Percentiles rank a stretch among this genome's conserved stretches.
Conservation (phyloP, 2,329 filamentous ascomycete species). For the Lasiodiplodia sp. region DNA sequence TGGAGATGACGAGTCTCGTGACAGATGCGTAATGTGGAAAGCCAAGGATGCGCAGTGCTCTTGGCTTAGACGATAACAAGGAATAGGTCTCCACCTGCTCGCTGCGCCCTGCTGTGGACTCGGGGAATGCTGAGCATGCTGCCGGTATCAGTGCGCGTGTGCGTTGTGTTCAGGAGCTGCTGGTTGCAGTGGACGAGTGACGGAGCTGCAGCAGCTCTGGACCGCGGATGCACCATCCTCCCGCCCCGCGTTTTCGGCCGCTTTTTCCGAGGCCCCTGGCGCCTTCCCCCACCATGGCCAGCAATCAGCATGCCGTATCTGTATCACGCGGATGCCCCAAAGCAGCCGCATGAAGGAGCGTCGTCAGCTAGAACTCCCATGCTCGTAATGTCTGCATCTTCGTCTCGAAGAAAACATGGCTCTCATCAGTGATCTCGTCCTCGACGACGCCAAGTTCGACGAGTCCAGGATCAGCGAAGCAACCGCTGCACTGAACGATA, state of each 20-base stretch:
- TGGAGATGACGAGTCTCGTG: slow-evolving; percentile 12
- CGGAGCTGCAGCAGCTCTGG: neutral
- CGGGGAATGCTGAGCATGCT: neutral
- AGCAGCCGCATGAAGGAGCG: neutral
- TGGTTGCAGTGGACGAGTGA: slow-evolving; percentile 1
- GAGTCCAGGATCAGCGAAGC: slow-evolving; percentile 1
- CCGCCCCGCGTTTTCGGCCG: slow-evolving; percentile 25
- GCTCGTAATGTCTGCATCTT: neutral
- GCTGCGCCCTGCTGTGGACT: slow-evolving; percentile 3
- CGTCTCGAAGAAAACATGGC: slow-evolving; percentile 10
- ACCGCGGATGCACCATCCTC: neutral
- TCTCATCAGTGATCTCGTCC: slow-evolving; percentile 16
- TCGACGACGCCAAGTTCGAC: slow-evolving; percentile 27
- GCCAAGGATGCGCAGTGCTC: slow-evolving; percentile 25
- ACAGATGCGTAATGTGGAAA: slow-evolving; percentile 16
- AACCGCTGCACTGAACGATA: slow-evolving; percentile 21
- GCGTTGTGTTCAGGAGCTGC: neutral
- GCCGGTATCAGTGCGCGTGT: neutral
- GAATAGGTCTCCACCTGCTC: slow-evolving; percentile 19
- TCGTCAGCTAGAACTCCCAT: neutral
- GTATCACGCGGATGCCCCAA: neutral
- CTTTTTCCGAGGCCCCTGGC: slow-evolving; percentile 14
- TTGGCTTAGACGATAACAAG: slow-evolving; percentile 27
- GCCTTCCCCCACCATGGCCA: slow-evolving; percentile 8
- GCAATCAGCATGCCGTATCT: neutral